These are phyloP conservation scores for Rhizopogon salebrosus DNA, from an alignment of 768 basidiomycete species.

Conservation along the genomic window DNA sequence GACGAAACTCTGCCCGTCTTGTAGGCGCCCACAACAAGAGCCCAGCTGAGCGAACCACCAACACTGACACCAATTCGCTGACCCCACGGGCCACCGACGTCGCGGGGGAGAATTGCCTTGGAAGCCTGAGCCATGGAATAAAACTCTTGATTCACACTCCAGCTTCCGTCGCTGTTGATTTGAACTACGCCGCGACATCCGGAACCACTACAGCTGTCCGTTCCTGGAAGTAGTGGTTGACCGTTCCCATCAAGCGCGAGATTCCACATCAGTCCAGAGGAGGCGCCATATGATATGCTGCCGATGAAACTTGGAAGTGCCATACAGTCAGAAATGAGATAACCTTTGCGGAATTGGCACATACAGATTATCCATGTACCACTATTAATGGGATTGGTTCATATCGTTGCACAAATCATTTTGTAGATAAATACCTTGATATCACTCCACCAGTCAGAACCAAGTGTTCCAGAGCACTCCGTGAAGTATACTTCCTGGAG, in stretches of 20 bases:
- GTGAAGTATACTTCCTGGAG: conserved; percentile 37
- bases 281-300: conserved; percentile 24
- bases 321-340: conserved; percentile 13
- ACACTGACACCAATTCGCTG: conserved; percentile 63
- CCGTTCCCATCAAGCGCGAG: conserved; percentile 61
- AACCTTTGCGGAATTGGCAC: conserved; percentile 10
- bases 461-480: conserved; percentile 63
- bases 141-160: conserved; percentile 70
- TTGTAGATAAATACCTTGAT: conserved; percentile 48
- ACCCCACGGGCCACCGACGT: conserved; percentile 61
- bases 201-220: conserved; percentile 55
- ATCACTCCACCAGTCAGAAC: conserved; percentile 76
- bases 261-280: conserved; percentile 69
- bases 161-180: conserved; percentile 59
- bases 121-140: conserved; percentile 73
- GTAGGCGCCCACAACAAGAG: conserved; percentile 61
- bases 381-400: conserved; percentile 31
- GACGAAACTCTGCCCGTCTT: conserved; percentile 51
- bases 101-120: conserved; percentile 67
- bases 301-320: conserved; percentile 33
- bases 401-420: background rate
- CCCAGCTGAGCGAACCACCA: conserved; percentile 50
- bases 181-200: conserved; percentile 67
- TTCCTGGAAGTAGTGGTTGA: conserved; percentile 59
- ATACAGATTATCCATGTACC: conserved; percentile 67